These are phyloP conservation scores for Pyrenophora seminiperda DNA, from an alignment of 2,329 filamentous ascomycete genomes.

Conservation along the genomic window DNA sequence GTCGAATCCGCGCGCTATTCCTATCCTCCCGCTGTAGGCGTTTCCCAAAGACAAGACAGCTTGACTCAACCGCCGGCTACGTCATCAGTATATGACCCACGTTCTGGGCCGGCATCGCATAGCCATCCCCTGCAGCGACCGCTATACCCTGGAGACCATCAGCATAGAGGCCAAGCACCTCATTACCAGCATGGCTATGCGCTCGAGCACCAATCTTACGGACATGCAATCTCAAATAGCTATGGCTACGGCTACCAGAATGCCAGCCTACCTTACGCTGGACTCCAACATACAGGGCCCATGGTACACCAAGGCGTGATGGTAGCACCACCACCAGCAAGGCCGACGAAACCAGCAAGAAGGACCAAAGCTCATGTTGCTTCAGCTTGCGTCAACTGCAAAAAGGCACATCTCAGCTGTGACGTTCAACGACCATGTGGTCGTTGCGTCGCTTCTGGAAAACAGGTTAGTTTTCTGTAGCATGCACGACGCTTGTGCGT, in stretches of 20 bases:
- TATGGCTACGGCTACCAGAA: constrained; percentile 41
- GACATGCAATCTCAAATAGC: constrained; percentile 28
- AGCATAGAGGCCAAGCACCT: constrained; percentile 27
- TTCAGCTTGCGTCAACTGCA: constrained; percentile 84
- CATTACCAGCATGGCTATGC: constrained; percentile 36
- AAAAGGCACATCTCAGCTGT: constrained; percentile 75
- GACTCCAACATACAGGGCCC: constrained; percentile 34
- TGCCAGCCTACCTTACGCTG: constrained; percentile 31
- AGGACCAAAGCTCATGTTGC: constrained; percentile 78
- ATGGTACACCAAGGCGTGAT: constrained; percentile 42
- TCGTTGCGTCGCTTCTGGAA: constrained; percentile 76
- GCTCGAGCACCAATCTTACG: constrained; percentile 35
- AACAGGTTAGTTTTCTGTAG: constrained; percentile 56
- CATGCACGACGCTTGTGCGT: neutral
- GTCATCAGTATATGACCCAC: constrained; percentile 33
- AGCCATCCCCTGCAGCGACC: constrained; percentile 31
- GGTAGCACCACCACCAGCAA: constrained; percentile 38
- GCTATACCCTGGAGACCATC: constrained; percentile 40
- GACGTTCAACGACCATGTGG: constrained; percentile 76
- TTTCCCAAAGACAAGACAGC: constrained; percentile 33
- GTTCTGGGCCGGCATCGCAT: constrained; percentile 26
- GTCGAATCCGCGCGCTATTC: constrained; percentile 40
- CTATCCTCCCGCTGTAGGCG: constrained; percentile 31
- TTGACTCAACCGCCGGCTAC: constrained; percentile 35
- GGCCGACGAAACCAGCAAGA: constrained; percentile 44